A percentile compares a stretch with the other conserved stretches of the same genome.
Conservation (phyloP, 164 flowering plant genomes). For the Tetracentron sinense region DNA sequence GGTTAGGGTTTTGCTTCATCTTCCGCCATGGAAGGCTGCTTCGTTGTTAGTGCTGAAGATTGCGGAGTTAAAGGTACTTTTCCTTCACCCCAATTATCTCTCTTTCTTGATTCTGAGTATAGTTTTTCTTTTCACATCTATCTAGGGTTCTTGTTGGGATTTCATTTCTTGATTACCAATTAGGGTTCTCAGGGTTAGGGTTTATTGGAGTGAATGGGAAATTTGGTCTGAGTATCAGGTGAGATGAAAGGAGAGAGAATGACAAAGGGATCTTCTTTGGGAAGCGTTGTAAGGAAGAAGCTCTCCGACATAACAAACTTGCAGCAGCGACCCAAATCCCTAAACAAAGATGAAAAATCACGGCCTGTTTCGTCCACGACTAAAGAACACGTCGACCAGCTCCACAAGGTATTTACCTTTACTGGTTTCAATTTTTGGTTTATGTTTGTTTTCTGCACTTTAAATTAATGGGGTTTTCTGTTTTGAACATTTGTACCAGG, state of each 20-base stretch:
- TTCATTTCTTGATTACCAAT: neutral
- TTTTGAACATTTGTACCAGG: conserved; percentile 39
- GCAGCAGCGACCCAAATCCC: conserved; percentile 21
- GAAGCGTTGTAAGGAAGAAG: conserved; percentile 40
- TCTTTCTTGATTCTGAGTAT: conserved; percentile 2
- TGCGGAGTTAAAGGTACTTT: conserved; percentile 11
- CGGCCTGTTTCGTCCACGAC: conserved; percentile 12
- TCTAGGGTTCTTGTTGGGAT: conserved; percentile 8
- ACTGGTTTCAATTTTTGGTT: neutral
- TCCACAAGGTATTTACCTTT: conserved; percentile 41
- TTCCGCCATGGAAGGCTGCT: conserved; percentile 11
- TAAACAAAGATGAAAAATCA: conserved; percentile 20
- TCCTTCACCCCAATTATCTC: conserved; percentile 1
- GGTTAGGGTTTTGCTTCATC: neutral
- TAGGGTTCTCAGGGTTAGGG: conserved; percentile 3
- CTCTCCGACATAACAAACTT: conserved; percentile 67
- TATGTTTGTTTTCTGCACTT: neutral
- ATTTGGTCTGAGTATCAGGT: neutral
- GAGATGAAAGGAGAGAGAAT: conserved; percentile 37
- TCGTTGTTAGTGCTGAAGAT: conserved; percentile 10
- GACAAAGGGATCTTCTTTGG: conserved; percentile 40
- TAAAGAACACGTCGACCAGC: conserved; percentile 38
- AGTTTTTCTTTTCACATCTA: neutral
- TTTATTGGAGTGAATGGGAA: neutral
- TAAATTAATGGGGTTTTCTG: conserved; percentile 7